Evolutionary conservation across 1,139 yeast species (phyloP).

Genomic region (Geotrichum cucujoidarum): DNA sequence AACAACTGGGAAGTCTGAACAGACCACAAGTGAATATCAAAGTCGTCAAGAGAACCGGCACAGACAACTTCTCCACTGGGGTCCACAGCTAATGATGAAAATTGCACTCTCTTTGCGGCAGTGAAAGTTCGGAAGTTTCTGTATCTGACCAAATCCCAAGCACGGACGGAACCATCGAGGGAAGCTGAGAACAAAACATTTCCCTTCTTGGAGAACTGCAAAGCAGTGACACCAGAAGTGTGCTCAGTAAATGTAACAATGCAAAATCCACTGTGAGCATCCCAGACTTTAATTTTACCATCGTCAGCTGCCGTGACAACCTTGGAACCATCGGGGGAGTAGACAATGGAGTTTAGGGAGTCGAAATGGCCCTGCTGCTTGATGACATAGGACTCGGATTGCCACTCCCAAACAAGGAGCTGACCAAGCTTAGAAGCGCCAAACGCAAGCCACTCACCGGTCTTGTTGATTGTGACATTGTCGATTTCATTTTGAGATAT

Average conservation of each 20-base stretch:
- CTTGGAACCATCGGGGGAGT: slow-evolving; percentile 93
- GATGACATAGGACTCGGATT: slow-evolving; percentile 87
- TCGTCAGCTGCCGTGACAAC: slow-evolving; percentile 94
- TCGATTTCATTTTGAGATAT: slow-evolving; percentile 91
- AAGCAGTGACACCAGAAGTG: slow-evolving; percentile 79
- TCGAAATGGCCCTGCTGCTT: slow-evolving; percentile 98
- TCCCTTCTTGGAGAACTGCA: slow-evolving; percentile 81
- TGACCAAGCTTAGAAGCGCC: slow-evolving; percentile 93
- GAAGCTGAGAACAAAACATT: slow-evolving; percentile 88
- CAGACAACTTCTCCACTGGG: slow-evolving; percentile 96
- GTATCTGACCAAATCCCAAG: slow-evolving; percentile 91
- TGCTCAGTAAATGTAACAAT: slow-evolving; percentile 90
- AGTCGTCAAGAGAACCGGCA: slow-evolving; percentile 89
- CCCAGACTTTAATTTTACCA: slow-evolving; percentile 97
- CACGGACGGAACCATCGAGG: slow-evolving; percentile 93
- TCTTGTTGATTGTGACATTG: slow-evolving; percentile 67
- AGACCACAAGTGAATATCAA: slow-evolving; percentile 93
- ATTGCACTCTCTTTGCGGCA: slow-evolving; percentile 82
- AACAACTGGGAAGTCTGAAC: slow-evolving; percentile 91
- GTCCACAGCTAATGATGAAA: slow-evolving; percentile 86
- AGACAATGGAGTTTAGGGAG: slow-evolving; percentile 72
- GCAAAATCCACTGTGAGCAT: slow-evolving; percentile 86
- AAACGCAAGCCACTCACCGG: slow-evolving; percentile 97
- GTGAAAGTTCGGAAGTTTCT: slow-evolving; percentile 94
- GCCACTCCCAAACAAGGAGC: slow-evolving; percentile 96